Evolutionary conservation across 2,329 filamentous ascomycete genomes (phyloP), one percentile per base, ranked within the genome.

Genomic region (Periconia sp.): DNA sequence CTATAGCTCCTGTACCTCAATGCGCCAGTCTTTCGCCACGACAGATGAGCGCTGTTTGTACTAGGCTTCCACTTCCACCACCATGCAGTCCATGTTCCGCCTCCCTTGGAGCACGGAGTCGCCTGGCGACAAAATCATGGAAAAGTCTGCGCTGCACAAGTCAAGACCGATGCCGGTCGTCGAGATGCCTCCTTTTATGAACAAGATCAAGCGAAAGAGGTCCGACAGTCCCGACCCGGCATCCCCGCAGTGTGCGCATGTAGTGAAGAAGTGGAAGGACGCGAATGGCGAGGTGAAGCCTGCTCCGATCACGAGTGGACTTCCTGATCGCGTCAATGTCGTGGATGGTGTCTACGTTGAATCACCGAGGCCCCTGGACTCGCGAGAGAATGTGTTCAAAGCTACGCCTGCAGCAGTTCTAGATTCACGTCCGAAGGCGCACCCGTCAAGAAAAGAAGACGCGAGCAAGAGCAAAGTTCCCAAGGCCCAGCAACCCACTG

Each of bases 171-270:
- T 71, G 53, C 73, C 74, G 13, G 68, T 74, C 42, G 67, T 76
- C 57, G 73, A 76, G 45, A 73, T 78, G 42, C 69, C 74, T 26
- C 42, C 52, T 36, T 63, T 71, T 54, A 63, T 76, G 54, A 76
- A 73, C 52, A 76, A 77, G 56, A 68, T 82, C 60, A 85, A 85
- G 74, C 78, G 82, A 50, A 84, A 84, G 66, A 73, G 77, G 41
- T 75, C 75, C 22, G 73, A 75, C 50, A 81, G 76, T 51, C 68
- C 72, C 31, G 75, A 76, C 55, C 64, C 65, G 12, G 50, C 58
- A 38, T 50, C 60, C 35, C 37, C 56, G 23, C 60, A 64, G 46
- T 58, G 57, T 51, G 61, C 59, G 46, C 64, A 68, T 41, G 59
- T 66, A 35, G 61, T 69, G 47, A 69, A 70, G 66, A 70, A 69